Percentiles rank a stretch among this genome's conserved stretches.
Conservation (phyloP, 306 rosid species). For the Casuarina equisetifolia region DNA sequence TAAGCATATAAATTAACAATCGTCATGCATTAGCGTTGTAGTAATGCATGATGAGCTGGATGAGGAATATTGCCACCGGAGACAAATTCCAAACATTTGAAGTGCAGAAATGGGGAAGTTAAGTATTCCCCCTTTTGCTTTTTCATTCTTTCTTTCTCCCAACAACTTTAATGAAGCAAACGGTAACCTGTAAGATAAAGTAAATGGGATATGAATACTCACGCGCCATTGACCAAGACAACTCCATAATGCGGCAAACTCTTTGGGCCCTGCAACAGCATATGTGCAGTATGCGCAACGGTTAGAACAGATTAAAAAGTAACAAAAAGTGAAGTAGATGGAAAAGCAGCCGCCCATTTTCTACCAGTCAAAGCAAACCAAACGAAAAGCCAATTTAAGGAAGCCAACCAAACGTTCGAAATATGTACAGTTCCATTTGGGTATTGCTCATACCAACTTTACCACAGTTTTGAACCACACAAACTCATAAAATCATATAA, state of each 20-base stretch:
- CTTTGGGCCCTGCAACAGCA: conserved; percentile 60
- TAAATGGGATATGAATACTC: conserved; percentile 30
- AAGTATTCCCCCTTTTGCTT: neutral
- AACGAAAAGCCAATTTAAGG: neutral
- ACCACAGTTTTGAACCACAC: neutral
- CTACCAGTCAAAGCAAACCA: neutral
- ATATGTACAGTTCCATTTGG: neutral
- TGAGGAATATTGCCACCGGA: neutral
- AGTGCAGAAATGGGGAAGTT: no score
- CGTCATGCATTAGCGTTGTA: neutral
- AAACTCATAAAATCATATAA: neutral
- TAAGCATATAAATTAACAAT: neutral
- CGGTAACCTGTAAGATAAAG: conserved; percentile 5
- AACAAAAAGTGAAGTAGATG: neutral
- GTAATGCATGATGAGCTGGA: conserved; percentile 6
- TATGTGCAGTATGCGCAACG: conserved; percentile 16
- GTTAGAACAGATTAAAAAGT: neutral
- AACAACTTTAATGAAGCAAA: neutral
- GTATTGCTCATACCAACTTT: neutral
- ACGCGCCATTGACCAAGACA: conserved; percentile 92
- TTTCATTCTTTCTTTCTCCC: neutral
- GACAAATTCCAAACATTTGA: no score
- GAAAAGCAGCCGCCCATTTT: neutral
- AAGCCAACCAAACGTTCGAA: neutral
- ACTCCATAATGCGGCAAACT: conserved; percentile 73